These are phyloP conservation scores for Cryptococcus sp. DNA, from an alignment of 1,284 basidiomycete genomes.

Conservation along the genomic window DNA sequence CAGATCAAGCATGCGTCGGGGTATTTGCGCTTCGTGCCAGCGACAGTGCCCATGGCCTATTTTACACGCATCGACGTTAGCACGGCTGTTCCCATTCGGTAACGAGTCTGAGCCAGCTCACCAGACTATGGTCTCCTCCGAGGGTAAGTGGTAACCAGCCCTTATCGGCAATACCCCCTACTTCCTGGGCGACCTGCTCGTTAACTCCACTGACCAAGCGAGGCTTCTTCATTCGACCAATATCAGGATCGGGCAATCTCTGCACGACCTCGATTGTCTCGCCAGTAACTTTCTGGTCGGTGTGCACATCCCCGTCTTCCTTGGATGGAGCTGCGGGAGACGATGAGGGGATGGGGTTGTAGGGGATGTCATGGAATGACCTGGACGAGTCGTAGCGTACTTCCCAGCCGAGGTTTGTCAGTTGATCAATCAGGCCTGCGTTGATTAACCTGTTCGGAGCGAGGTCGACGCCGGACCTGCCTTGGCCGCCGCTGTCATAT, in stretches of 20 bases:
- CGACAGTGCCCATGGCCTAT: conserved; percentile 80
- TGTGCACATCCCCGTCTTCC: background rate
- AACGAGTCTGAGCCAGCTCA: conserved; percentile 51
- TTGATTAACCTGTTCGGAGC: conserved; percentile 84
- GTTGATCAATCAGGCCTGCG: conserved; percentile 77
- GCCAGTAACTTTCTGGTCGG: background rate
- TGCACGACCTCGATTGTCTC: conserved; percentile 14
- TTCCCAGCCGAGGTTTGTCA: conserved; percentile 79
- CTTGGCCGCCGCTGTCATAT: conserved; percentile 55
- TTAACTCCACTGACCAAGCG: conserved; percentile 81
- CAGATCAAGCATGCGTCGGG: conserved; percentile 81
- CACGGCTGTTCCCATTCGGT: background rate
- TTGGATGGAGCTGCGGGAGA: conserved; percentile 9
- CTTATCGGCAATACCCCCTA: conserved; percentile 71
- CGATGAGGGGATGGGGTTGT: conserved; percentile 32
- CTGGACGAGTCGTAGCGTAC: conserved; percentile 87
- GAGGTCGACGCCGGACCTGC: conserved; percentile 81
- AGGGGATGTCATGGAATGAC: conserved; percentile 73
- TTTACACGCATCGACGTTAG: conserved; percentile 7
- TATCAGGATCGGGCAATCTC: conserved; percentile 60
- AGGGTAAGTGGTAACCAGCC: conserved; percentile 86
- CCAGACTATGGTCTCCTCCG: conserved; percentile 95
- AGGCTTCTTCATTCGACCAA: conserved; percentile 86
- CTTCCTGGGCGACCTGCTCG: conserved; percentile 72
- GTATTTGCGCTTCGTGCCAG: conserved; percentile 55